Evolutionary conservation across 163 green algal species (phyloP), one percentile per base, ranked within the genome.

Genomic region (Trebouxiophyceae sp.): DNA sequence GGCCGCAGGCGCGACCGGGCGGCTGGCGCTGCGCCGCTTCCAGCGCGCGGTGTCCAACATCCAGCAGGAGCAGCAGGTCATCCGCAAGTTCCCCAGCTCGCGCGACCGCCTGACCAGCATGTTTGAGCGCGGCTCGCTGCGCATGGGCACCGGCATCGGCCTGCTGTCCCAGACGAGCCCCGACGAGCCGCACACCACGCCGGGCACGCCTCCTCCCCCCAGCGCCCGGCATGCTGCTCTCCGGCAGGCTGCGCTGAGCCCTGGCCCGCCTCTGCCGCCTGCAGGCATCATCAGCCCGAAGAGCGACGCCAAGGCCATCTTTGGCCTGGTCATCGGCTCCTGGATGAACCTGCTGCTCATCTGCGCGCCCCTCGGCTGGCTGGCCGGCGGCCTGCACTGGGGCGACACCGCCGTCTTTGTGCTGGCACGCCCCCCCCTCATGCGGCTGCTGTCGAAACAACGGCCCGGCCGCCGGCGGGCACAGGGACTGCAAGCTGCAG

Each of bases 281-380:
- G n/a, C n/a, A n/a, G n/a, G n/a, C n/a, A n/a, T n/a, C n/a, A n/a
- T n/a, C n/a, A n/a, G n/a, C n/a, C n/a, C n/a, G n/a, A n/a, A n/a
- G n/a, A n/a, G n/a, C n/a, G 80, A 89, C 58, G 63, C 62, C 3
- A 45, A 34, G 12, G 68, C 72, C 32, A 60, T 88, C 22, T 72
- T 62, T 28, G 45, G 72, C 24, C 86, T 91, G 60, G 45, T 91
- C 28, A 60, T 69, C 5, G 60, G 59, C 57, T 81, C 65, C 60
- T 80, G 63, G 45, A 33, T 90, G 45, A 91, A 90, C 62, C 19
- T 90, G 20, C 60, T 91, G 54, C 78, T 90, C 44, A 12, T 90
- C 0, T 66, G 45, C 34, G 69, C 83, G 12, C 85, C 85, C n/a
- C 45, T 89, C 32, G 85, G 84, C 16, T 70, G 83, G 2, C 33